Evolutionary conservation across 768 basidiomycete species (phyloP).

Genomic region (Lactarius sanguifluus): DNA sequence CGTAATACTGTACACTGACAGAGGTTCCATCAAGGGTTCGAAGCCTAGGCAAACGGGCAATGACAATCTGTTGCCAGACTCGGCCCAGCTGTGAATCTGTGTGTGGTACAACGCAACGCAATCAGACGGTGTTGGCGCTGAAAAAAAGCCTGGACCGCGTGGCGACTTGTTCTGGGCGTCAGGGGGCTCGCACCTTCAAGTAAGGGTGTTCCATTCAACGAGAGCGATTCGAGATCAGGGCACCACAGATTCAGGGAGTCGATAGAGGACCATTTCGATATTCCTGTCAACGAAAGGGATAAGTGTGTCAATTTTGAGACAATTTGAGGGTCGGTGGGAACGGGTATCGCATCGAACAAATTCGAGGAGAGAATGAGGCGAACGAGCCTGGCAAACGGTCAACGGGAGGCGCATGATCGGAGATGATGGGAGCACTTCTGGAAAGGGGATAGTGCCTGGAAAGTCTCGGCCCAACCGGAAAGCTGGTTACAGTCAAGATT

Average conservation of each 20-base stretch:
- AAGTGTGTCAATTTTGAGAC: slow-evolving; percentile 52
- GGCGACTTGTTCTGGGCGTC: not conserved
- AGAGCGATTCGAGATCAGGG: slow-evolving; percentile 61
- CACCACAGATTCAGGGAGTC: slow-evolving; percentile 70
- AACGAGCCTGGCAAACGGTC: slow-evolving; percentile 47
- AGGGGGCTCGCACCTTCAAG: slow-evolving; percentile 46
- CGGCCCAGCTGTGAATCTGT: slow-evolving; percentile 41
- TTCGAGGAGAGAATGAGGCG: slow-evolving; percentile 70
- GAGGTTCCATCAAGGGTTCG: slow-evolving; percentile 58
- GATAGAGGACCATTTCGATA: slow-evolving; percentile 60
- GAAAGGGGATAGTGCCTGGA: slow-evolving; percentile 35
- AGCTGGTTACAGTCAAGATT: slow-evolving; percentile 74
- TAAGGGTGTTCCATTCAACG: slow-evolving; percentile 64
- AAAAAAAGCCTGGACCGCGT: not conserved
- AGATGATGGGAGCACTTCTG: slow-evolving; percentile 11
- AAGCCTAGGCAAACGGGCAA: slow-evolving; percentile 70
- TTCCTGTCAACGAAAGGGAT: slow-evolving; percentile 59
- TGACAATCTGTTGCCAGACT: slow-evolving; percentile 55
- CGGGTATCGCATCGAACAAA: slow-evolving; percentile 39
- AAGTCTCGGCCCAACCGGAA: slow-evolving; percentile 53
- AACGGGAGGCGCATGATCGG: slow-evolving; percentile 4
- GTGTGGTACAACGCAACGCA: not conserved
- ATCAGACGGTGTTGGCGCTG: not conserved
- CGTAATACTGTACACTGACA: slow-evolving; percentile 43
- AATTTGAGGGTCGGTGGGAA: slow-evolving; percentile 34